A percentile compares a stretch with the other conserved stretches of the same genome.
Conservation (phyloP, 2,329 filamentous ascomycete genomes). For the Pochonia chlamydosporia region DNA sequence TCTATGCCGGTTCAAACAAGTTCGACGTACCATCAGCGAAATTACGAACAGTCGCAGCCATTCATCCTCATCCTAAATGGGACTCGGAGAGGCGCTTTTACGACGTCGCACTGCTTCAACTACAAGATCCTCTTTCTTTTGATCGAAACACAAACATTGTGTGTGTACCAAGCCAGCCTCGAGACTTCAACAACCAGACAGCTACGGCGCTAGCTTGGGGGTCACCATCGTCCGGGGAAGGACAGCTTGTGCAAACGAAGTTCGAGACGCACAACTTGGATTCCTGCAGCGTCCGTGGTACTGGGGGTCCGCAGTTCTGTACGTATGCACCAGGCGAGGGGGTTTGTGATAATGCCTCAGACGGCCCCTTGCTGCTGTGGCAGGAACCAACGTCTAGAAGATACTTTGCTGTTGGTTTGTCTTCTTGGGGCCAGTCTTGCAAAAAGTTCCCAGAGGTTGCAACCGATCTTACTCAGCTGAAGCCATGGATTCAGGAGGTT, state of each 20-base stretch:
- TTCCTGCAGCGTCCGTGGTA: neutral
- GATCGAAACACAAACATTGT: neutral
- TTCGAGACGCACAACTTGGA: neutral
- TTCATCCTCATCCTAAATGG: neutral
- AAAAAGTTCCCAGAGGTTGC: neutral
- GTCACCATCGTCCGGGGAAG: neutral
- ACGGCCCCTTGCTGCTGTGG: neutral
- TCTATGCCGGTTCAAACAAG: neutral
- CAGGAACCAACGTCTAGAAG: neutral
- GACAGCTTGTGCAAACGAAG: neutral
- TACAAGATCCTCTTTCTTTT: neutral
- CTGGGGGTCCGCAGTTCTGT: neutral
- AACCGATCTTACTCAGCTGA: neutral
- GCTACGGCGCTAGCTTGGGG: neutral
- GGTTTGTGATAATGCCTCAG: neutral
- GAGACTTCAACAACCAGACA: neutral
- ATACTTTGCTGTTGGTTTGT: neutral
- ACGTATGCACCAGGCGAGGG: neutral
- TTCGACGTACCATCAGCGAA: neutral
- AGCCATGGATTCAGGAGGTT: neutral
- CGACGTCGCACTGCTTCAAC: neutral
- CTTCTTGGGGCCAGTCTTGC: neutral
- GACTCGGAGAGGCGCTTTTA: neutral
- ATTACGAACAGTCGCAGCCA: neutral
- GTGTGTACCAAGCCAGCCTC: neutral